Base-by-base conservation (phyloP, 352 stramenopile genomes). In the Pilasporangium apinafurcum region DNA sequence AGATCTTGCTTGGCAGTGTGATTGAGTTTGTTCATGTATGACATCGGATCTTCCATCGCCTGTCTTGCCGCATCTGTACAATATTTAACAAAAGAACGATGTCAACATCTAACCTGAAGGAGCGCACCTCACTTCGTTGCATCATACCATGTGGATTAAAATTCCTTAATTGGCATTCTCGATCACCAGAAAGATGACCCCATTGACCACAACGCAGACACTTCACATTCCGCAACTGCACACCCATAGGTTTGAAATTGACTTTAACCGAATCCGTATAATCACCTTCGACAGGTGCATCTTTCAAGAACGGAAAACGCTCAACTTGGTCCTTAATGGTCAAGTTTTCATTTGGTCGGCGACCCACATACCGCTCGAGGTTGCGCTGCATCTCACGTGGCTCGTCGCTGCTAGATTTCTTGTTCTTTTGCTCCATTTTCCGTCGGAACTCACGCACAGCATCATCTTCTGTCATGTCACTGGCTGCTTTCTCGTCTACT, bases 301-400 rank as follows among this genome's bases (percentile, higher is more conserved):
- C 73, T 48, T 94, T 92, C 5, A 95, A 62, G n/a, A 95, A 82
- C 18, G 85, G 83, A 24, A 95, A 95, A 10, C 85, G 80, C 51
- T 95, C 63, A 4, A 91, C 78, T 64, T 92, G 81, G 26, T 84
- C 71, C 46, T 84, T 84, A 39, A 92, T 83, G 4, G 81, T 90
- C 18, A 92, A 59, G 42, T 63, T 65, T 42, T 92, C 76, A 33
- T 87, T 69, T 1, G 71, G 63, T 20, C 76, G 56, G 1, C 71
- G 59, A 7, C 81, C 81, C 10, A 90, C 77, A 39, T 88, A 88
- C 20, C 78, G 52, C 59, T 92, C 80, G 24, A 92, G 58, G 29
- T 76, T 82, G 18, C 67, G 62, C 50, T 64, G 47, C 38, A 48
- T 51, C 2, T 65, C 52, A 7, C 50, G 33, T 17, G 34, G 24